Conservation (phyloP, 164 flowering plant species). For the Magnolia changhungtana region DNA sequence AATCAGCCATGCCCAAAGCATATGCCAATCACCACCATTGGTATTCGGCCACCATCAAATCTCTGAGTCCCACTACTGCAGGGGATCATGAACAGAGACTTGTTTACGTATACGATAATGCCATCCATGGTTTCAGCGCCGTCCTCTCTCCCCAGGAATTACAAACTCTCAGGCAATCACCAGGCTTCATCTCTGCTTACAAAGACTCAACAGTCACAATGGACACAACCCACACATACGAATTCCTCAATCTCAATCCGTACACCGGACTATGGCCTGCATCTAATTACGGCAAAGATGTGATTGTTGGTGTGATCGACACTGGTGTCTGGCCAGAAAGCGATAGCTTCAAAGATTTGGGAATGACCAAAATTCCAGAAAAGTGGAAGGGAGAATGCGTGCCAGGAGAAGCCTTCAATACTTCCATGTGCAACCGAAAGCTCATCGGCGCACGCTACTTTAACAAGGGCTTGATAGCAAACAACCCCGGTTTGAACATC, state of each 20-base stretch:
- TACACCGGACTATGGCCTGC: slow-evolving; percentile 14
- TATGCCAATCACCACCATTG: slow-evolving; percentile 38
- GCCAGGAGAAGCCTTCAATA: slow-evolving; percentile 29
- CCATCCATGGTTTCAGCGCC: slow-evolving; percentile 19
- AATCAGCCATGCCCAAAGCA: slow-evolving; percentile 42
- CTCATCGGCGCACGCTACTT: slow-evolving; percentile 21
- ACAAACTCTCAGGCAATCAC: not conserved
- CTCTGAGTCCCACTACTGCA: slow-evolving; percentile 9
- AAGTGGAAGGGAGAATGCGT: slow-evolving; percentile 25
- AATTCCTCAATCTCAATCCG: slow-evolving; percentile 15
- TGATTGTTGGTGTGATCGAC: slow-evolving; percentile 21
- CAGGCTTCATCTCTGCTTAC: slow-evolving; percentile 8
- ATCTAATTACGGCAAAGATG: slow-evolving; percentile 17
- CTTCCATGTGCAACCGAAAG: slow-evolving; percentile 29
- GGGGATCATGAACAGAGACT: not conserved
- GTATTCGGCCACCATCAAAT: slow-evolving; percentile 38
- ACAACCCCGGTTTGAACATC: slow-evolving; percentile 7
- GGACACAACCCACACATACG: slow-evolving; percentile 15
- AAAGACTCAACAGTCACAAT: slow-evolving; percentile 2
- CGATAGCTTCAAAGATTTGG: slow-evolving; percentile 17
- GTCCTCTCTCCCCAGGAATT: slow-evolving; percentile 8
- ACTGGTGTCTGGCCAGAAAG: slow-evolving; percentile 26
- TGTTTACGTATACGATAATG: slow-evolving; percentile 14
- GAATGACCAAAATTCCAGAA: slow-evolving; percentile 9
- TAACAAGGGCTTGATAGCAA: slow-evolving; percentile 4